A percentile compares a stretch with the other conserved stretches of the same genome.
Conservation (phyloP, 495 filamentous ascomycete genomes). For the Podospora pseudocomata region DNA sequence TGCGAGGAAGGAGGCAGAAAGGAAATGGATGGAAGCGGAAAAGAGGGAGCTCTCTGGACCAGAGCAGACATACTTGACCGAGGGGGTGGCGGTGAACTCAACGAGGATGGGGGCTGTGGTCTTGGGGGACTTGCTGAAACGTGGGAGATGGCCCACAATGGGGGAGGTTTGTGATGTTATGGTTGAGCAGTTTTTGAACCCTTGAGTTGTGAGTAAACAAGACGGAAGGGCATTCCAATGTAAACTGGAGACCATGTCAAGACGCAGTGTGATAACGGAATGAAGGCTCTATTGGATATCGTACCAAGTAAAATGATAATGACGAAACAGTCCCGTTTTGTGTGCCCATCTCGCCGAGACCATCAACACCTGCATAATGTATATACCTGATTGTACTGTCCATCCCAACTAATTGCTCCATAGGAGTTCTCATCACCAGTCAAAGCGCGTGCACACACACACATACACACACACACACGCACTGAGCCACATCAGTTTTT, state of each 20-base stretch:
- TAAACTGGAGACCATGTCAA: no score
- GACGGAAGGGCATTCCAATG: no score
- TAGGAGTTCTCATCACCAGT: neutral
- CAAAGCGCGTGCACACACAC: neutral
- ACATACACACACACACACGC: neutral
- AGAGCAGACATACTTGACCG: conserved; percentile 48
- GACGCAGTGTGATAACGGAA: neutral
- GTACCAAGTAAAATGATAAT: neutral
- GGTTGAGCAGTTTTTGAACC: conserved; percentile 34
- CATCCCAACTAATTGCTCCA: neutral
- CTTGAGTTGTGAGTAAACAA: neutral
- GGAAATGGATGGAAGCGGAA: conserved; percentile 72
- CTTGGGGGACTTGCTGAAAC: conserved; percentile 26
- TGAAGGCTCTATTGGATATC: neutral
- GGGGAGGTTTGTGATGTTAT: conserved; percentile 45
- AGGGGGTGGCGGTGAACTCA: conserved; percentile 32
- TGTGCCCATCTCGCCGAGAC: neutral
- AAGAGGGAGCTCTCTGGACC: conserved; percentile 46
- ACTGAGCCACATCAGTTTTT: neutral
- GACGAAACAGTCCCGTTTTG: neutral
- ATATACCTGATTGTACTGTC: neutral
- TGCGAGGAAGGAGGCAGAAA: conserved; percentile 77
- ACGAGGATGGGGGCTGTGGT: conserved; percentile 18
- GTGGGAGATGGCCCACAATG: conserved; percentile 38
- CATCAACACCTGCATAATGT: neutral